Evolutionary conservation across 2,329 filamentous ascomycete species (phyloP).

Genomic region (Diaporthe sp.): DNA sequence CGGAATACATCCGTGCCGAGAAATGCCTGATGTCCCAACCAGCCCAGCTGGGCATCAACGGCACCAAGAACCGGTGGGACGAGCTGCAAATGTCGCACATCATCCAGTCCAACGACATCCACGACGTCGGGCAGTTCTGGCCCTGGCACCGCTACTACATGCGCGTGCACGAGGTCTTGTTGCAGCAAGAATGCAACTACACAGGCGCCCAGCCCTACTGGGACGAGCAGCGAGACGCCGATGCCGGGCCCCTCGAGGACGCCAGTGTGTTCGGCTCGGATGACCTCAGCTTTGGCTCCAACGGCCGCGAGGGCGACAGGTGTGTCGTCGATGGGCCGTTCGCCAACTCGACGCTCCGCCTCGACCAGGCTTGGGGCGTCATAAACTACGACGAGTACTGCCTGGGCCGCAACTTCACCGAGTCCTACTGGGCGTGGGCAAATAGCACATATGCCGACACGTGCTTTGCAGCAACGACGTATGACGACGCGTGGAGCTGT

Average conservation of each 20-base stretch:
- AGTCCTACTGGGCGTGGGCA: conserved; percentile 15
- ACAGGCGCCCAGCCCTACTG: conserved; percentile 51
- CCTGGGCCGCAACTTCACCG: conserved; percentile 27
- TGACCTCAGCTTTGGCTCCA: conserved; percentile 41
- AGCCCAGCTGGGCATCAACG: conserved; percentile 45
- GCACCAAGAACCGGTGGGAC: conserved; percentile 50
- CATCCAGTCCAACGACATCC: conserved; percentile 48
- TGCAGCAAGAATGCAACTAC: conserved; percentile 51
- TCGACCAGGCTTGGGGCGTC: conserved; percentile 24
- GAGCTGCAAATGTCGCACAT: conserved; percentile 52
- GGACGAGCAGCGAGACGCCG: conserved; percentile 53
- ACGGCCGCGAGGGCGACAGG: conserved; percentile 50
- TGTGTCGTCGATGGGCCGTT: conserved; percentile 55
- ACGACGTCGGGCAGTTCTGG: conserved; percentile 51
- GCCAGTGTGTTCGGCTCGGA: conserved; percentile 50
- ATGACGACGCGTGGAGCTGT: conserved; percentile 44
- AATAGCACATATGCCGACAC: conserved; percentile 22
- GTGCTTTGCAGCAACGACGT: conserved; percentile 38
- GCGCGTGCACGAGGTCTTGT: conserved; percentile 50
- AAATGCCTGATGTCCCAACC: conserved; percentile 50
- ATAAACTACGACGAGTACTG: conserved; percentile 28
- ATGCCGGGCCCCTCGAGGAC: conserved; percentile 41
- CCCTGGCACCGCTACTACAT: conserved; percentile 55
- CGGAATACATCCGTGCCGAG: conserved; percentile 50
- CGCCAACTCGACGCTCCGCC: conserved; percentile 50